These are phyloP conservation scores for Hypoxylon sp. DNA, from an alignment of 2,329 filamentous ascomycete genomes.

Conservation along the genomic window DNA sequence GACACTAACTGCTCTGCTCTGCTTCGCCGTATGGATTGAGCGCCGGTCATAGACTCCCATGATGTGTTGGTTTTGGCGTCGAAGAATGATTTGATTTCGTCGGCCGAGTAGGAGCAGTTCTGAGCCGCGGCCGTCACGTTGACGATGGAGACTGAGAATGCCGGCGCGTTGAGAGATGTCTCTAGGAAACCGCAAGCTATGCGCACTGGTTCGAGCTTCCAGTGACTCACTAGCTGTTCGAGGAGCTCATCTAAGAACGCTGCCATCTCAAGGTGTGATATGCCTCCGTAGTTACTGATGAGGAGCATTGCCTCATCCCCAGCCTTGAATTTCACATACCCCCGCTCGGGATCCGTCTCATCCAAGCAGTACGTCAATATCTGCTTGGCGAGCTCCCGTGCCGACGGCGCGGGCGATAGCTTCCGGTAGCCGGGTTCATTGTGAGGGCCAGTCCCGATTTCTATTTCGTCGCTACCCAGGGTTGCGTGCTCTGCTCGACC, in stretches of 20 bases:
- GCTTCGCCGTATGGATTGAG: constrained; percentile 55
- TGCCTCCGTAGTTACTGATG: constrained; percentile 71
- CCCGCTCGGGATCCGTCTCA: constrained; percentile 63
- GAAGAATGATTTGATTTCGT: constrained; percentile 72
- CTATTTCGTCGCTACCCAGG: constrained; percentile 65
- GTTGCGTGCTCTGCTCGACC: constrained; percentile 64
- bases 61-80: constrained; percentile 72
- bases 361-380: constrained; percentile 73
- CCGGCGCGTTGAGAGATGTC: constrained; percentile 79
- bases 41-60: constrained; percentile 66
- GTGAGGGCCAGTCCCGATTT: constrained; percentile 76
- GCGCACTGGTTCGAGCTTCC: constrained; percentile 65
- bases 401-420: constrained; percentile 64
- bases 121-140: constrained; percentile 66
- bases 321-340: constrained; percentile 62
- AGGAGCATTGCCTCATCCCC: constrained; percentile 66
- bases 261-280: constrained; percentile 69
- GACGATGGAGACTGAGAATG: constrained; percentile 76
- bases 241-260: constrained; percentile 67
- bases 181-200: constrained; percentile 74
- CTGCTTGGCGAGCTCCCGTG: constrained; percentile 64
- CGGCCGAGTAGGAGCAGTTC: constrained; percentile 61
- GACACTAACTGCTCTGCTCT: constrained; percentile 61
- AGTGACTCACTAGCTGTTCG: constrained; percentile 61
- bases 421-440: constrained; percentile 74